Base-by-base conservation (phyloP, 2,329 filamentous ascomycete species). In the Rhynchosporium agropyri region DNA sequence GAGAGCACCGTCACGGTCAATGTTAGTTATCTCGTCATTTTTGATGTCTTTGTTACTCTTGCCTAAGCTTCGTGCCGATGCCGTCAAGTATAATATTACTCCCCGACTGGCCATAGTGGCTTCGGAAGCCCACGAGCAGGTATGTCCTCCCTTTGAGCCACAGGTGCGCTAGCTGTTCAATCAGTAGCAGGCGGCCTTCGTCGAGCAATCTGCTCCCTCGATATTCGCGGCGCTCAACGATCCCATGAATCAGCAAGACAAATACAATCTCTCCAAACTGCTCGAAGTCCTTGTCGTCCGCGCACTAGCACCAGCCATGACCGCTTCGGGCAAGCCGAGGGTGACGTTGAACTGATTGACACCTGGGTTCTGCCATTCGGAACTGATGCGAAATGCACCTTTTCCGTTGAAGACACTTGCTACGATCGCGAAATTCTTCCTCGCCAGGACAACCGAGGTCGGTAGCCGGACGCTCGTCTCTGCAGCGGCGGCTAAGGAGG, bases 221-320 rank as follows among this genome's bases (percentile, higher is more conserved):
- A 72, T 73, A 28, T 67, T 73, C 38, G 50, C 59, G 0, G 67
- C 68, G 2, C 67, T 72, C 42, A 67, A 62, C 33, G 61, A 62
- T 12, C 62, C 65, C 4, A 63, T 64, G 45, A 59, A 70, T 20
- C 70, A 72, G 55, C 56, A 40, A n/a, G 70, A 72, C 40, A 69
- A 71, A 53, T 77, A 77, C 57, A 71, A 72, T 33, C 65, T 76
- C 31, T 75, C 74, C 28, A 77, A 76, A 66, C 68, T 77, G 20
- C 65, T 77, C 58, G 73, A 75, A 54, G 69, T 75, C 20, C 65
- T 75, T 36, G 59, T 67, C 7, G 60, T 75, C 36, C 73, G 73
- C 20, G 68, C 72, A 53, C 68, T 77, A 3, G 75, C 71, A 3
- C 65, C 68, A 10, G 67, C 70, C 4, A 69, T 72, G 49, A 61